phyloP scores from a whole-genome alignment of 176 grass and related monocot genomes.

The Hyparrhenia diplandra region DNA sequence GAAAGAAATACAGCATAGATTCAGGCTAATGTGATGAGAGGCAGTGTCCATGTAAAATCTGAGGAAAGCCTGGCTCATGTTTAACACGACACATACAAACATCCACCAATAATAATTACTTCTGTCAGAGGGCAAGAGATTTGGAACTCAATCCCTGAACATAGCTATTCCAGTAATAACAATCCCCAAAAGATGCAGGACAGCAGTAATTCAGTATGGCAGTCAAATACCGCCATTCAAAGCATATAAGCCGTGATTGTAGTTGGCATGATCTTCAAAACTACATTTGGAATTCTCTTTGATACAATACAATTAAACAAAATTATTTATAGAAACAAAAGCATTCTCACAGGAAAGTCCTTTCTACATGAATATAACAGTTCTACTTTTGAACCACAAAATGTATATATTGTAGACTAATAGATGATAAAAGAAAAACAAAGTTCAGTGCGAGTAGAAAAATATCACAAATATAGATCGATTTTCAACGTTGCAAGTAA shows the following conservation, averaged over 20 bases:
- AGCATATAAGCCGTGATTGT: background rate
- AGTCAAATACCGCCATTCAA: background rate
- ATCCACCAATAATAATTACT: background rate
- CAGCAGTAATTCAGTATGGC: background rate
- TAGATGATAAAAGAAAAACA: background rate
- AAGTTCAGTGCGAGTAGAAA: background rate
- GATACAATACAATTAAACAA: background rate
- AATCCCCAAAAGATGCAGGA: background rate
- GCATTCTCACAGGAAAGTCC: background rate
- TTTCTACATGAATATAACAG: background rate
- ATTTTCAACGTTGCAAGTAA: background rate
- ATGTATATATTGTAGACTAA: background rate
- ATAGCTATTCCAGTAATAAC: background rate
- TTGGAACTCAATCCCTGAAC: background rate
- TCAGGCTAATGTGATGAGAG: background rate
- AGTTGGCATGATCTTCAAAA: background rate
- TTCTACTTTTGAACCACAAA: background rate
- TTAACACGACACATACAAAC: background rate
- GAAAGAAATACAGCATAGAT: background rate
- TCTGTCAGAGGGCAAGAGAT: background rate
- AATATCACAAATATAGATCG: background rate
- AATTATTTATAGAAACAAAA: background rate
- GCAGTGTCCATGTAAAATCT: background rate
- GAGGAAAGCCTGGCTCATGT: background rate
- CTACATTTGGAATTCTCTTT: background rate